Percentiles rank a stretch among this genome's conserved stretches.
These are phyloP conservation scores for Colletotrichum sp. DNA, from an alignment of 2,329 filamentous ascomycete species.

Conservation along the genomic window DNA sequence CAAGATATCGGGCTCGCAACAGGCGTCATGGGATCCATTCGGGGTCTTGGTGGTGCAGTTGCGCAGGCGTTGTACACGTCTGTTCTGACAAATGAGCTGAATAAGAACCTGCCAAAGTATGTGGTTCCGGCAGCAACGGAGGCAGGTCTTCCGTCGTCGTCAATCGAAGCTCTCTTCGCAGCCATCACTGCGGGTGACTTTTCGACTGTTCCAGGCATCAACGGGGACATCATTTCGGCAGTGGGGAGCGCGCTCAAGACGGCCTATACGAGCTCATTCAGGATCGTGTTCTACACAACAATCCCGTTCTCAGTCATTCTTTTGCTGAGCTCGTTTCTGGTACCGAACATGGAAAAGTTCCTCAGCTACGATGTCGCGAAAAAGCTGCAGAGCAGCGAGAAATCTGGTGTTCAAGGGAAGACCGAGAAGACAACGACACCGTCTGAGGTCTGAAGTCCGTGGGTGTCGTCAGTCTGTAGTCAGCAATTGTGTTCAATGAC, in stretches of 20 bases:
- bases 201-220: constrained; percentile 38
- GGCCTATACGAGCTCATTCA: constrained; percentile 49
- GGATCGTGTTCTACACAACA: constrained; percentile 44
- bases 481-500: not conserved
- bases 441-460: not conserved
- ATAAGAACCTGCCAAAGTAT: constrained; percentile 34
- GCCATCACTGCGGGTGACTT: constrained; percentile 35
- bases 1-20: constrained; percentile 51
- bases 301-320: constrained; percentile 44
- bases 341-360: constrained; percentile 47
- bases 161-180: constrained; percentile 35
- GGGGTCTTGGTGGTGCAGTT: constrained; percentile 44
- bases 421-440: not conserved
- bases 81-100: constrained; percentile 40
- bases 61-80: constrained; percentile 40
- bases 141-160: constrained; percentile 39
- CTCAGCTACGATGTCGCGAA: constrained; percentile 48
- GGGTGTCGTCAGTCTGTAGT: not conserved
- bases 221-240: constrained; percentile 33
- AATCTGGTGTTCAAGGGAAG: not conserved
- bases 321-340: constrained; percentile 40
- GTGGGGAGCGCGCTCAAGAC: constrained; percentile 38
- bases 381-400: constrained; percentile 37
- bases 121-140: constrained; percentile 37
- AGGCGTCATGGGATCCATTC: constrained; percentile 50